Conservation (phyloP, 495 filamentous ascomycete genomes). For the Geopyxis carbonaria region DNA sequence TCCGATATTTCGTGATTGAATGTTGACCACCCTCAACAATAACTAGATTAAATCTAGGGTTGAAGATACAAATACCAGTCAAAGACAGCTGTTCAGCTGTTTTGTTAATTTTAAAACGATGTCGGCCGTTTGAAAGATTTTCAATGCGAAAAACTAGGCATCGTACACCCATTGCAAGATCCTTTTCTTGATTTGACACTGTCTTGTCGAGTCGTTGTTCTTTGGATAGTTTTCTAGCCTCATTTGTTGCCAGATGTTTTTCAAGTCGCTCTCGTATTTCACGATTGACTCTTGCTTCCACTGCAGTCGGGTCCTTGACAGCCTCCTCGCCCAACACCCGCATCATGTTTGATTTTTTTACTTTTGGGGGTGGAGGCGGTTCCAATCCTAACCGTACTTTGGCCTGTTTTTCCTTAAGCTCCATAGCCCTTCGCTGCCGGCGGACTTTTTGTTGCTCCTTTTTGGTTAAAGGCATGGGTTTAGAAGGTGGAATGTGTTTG, state of each 20-base stretch:
- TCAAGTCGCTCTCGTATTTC: constrained; percentile 74
- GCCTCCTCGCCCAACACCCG: constrained; percentile 92
- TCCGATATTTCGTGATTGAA: constrained; percentile 64
- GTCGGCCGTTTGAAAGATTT: constrained; percentile 71
- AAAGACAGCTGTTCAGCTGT: constrained; percentile 78
- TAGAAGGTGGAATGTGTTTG: constrained; percentile 55
- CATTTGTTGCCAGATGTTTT: constrained; percentile 61
- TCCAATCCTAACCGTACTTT: constrained; percentile 84
- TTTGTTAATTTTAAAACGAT: constrained; percentile 79
- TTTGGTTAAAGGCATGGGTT: constrained; percentile 81
- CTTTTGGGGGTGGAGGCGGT: constrained; percentile 77
- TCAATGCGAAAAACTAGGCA: constrained; percentile 77
- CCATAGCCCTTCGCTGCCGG: constrained; percentile 74
- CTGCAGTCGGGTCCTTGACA: constrained; percentile 92
- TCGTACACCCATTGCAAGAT: constrained; percentile 67
- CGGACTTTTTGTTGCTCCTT: constrained; percentile 85
- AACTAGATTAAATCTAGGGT: constrained; percentile 72
- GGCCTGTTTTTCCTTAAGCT: constrained; percentile 87
- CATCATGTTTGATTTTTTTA: constrained; percentile 94
- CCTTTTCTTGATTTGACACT: constrained; percentile 63
- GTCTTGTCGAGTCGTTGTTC: constrained; percentile 80
- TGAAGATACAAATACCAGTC: constrained; percentile 73
- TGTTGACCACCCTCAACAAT: constrained; percentile 82
- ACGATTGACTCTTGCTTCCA: constrained; percentile 79
- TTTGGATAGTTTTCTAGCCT: constrained; percentile 77